Percentiles rank a stretch among this genome's conserved stretches.
These are phyloP conservation scores for Protomyces gravidus DNA, from an alignment of 1,139 yeast species.

Conservation along the genomic window DNA sequence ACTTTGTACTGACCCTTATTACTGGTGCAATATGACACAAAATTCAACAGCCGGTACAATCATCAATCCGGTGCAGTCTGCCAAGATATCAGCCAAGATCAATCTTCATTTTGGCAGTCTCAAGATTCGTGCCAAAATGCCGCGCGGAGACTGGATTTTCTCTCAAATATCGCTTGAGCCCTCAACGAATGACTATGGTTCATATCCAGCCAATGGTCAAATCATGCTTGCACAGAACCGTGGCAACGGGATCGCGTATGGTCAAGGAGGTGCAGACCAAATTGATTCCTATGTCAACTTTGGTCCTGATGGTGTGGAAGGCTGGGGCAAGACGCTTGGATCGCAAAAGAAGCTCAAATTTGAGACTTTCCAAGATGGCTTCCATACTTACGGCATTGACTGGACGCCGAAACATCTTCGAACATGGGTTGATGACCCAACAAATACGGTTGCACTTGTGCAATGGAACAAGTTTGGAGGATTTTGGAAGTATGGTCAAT, in stretches of 20 bases:
- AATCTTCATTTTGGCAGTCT: slow-evolving; percentile 32
- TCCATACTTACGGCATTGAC: slow-evolving; percentile 32
- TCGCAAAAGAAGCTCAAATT: slow-evolving; percentile 19
- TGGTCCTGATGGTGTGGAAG: slow-evolving; percentile 30
- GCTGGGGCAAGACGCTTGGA: slow-evolving; percentile 19
- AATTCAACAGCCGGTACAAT: slow-evolving; percentile 28
- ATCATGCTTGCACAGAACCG: slow-evolving; percentile 33
- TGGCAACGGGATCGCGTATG: slow-evolving; percentile 28
- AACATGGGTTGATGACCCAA: slow-evolving; percentile 33
- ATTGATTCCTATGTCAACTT: slow-evolving; percentile 32
- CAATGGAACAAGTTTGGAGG: slow-evolving; percentile 27
- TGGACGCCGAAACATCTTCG: slow-evolving; percentile 33
- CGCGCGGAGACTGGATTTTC: slow-evolving; percentile 34
- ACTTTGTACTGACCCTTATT: slow-evolving; percentile 29
- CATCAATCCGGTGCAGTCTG: slow-evolving; percentile 34
- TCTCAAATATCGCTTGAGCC: slow-evolving; percentile 34
- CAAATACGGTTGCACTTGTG: slow-evolving; percentile 31
- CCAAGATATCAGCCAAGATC: slow-evolving; percentile 31
- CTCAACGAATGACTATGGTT: slow-evolving; percentile 30
- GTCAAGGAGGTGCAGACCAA: slow-evolving; percentile 32
- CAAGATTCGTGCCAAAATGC: slow-evolving; percentile 32
- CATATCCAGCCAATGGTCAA: slow-evolving; percentile 34
- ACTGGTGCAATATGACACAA: slow-evolving; percentile 29
- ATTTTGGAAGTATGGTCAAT: slow-evolving; percentile 32
- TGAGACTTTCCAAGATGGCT: slow-evolving; percentile 23